These are phyloP conservation scores for Mrakia frigida DNA, from an alignment of 768 basidiomycete species.

Conservation along the genomic window DNA sequence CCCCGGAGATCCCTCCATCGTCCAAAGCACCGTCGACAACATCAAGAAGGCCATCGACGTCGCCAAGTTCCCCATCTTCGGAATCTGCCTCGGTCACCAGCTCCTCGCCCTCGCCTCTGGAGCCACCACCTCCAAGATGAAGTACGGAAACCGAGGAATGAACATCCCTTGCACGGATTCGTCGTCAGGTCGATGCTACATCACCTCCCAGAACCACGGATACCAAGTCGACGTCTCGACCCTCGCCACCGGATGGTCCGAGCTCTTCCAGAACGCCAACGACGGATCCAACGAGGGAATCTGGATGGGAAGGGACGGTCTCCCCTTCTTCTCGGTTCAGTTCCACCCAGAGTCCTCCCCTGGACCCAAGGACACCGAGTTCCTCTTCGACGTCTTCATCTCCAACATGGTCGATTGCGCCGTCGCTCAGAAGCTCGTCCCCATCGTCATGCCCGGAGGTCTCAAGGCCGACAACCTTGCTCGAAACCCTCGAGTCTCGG, in stretches of 20 bases:
- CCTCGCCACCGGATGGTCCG: constrained; percentile 80
- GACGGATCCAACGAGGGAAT: constrained; percentile 97
- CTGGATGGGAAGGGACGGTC: constrained; percentile 66
- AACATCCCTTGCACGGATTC: constrained; percentile 97
- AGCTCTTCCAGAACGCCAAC: constrained; percentile 93
- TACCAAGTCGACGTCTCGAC: constrained; percentile 82
- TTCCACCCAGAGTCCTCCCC: constrained; percentile 98
- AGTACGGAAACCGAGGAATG: constrained; percentile 98
- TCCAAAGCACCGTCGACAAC: constrained; percentile 63
- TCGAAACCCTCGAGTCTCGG: constrained; percentile 53
- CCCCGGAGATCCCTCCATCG: constrained; percentile 89
- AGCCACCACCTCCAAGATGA: constrained; percentile 95
- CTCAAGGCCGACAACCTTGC: constrained; percentile 74
- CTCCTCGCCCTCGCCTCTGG: constrained; percentile 91
- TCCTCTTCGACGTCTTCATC: constrained; percentile 96
- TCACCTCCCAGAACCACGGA: constrained; percentile 98
- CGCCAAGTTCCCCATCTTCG: constrained; percentile 72
- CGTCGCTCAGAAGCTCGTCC: constrained; percentile 44
- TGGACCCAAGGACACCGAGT: constrained; percentile 96
- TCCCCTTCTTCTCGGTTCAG: constrained; percentile 97
- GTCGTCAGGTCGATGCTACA: constrained; percentile 92
- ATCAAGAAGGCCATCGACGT: constrained; percentile 57
- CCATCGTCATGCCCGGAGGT: constrained; percentile 49
- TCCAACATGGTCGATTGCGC: constrained; percentile 73
- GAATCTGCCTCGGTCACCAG: constrained; percentile 98